These are phyloP conservation scores for Chlamydomonas applanata DNA, from an alignment of 139 green algal genomes.

Conservation along the genomic window DNA sequence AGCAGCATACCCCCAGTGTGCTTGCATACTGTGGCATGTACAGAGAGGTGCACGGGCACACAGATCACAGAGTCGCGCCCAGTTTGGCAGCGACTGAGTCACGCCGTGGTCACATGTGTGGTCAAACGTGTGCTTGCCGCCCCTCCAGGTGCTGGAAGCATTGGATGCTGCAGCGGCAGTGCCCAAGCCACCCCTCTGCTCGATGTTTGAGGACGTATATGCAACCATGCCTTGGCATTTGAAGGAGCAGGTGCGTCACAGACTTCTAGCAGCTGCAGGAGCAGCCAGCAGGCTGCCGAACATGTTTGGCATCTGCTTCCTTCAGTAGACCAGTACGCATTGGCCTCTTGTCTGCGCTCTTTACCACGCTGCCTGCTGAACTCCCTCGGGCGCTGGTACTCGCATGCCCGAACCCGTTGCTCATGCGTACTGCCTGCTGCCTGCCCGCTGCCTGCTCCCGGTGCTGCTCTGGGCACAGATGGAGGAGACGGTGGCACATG, in stretches of 20 bases:
- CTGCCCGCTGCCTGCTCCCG: too few relatives aligned
- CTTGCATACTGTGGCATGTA: too few relatives aligned
- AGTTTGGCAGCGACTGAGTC: too few relatives aligned
- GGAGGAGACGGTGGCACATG: conserved; percentile 46
- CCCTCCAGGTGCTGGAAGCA: conserved; percentile 59
- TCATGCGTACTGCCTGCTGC: too few relatives aligned
- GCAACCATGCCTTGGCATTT: conserved; percentile 65
- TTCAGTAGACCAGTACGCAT: too few relatives aligned
- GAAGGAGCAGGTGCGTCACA: conserved; percentile 47
- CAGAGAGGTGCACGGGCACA: too few relatives aligned
- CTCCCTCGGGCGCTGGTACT: background rate
- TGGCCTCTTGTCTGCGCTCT: too few relatives aligned
- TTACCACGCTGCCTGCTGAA: background rate
- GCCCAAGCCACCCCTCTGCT: conserved; percentile 60
- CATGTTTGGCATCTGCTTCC: too few relatives aligned
- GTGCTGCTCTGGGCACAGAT: too few relatives aligned
- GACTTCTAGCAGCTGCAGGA: background rate
- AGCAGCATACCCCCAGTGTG: too few relatives aligned
- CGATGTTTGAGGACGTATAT: conserved; percentile 86
- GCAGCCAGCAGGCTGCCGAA: background rate
- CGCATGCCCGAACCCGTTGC: too few relatives aligned
- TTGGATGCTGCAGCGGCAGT: conserved; percentile 57
- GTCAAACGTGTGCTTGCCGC: background rate
- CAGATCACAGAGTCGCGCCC: too few relatives aligned
- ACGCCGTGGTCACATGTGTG: background rate